Conservation (phyloP, 176 grass and related monocot genomes). For the Hordeum marinum region DNA sequence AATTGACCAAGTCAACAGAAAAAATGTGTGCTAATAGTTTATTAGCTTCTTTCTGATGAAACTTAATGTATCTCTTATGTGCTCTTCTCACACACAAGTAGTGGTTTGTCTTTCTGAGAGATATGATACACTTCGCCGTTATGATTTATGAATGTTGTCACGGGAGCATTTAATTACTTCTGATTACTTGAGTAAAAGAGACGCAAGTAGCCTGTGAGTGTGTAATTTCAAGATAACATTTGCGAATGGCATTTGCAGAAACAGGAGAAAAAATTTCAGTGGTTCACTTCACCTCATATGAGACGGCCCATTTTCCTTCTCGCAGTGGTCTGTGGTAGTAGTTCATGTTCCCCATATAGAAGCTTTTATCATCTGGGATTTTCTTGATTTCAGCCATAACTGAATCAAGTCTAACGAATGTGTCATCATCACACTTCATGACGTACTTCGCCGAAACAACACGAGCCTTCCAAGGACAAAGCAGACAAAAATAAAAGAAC, state of each 20-base stretch:
- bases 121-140: neutral
- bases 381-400: constrained; percentile 52
- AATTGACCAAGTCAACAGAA: neutral
- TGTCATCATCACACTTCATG: constrained; percentile 87
- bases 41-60: neutral
- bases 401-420: constrained; percentile 59
- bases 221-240: neutral
- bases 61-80: neutral
- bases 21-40: too few relatives aligned
- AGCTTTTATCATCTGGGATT: constrained; percentile 51
- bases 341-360: constrained; percentile 78
- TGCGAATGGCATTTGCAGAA: neutral
- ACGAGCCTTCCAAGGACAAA: constrained; percentile 37
- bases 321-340: constrained; percentile 65
- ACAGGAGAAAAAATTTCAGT: neutral
- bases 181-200: neutral
- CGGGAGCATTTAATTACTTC: neutral
- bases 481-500: neutral
- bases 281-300: constrained; percentile 53
- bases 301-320: constrained; percentile 74
- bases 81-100: neutral
- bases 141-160: neutral
- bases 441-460: constrained; percentile 48
- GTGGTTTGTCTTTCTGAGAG: neutral
- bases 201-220: neutral